Evolutionary conservation across 352 stramenopile genomes (phyloP).

Genomic region (Globisporangium megalacanthum): DNA sequence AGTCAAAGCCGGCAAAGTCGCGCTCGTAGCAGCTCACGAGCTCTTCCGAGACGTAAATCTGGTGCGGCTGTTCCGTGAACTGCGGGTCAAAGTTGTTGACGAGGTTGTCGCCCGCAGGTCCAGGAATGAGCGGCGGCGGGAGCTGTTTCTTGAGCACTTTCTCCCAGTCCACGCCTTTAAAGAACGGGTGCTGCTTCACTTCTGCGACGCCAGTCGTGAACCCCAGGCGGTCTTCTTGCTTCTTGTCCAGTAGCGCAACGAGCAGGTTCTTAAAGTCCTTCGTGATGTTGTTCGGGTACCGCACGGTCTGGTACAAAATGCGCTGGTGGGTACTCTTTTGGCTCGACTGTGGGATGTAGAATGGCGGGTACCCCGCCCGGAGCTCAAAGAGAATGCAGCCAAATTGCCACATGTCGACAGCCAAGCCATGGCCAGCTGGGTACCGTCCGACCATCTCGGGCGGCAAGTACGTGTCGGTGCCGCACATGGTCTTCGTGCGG

Average conservation of each 20-base stretch:
- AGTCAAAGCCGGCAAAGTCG: constrained; percentile 84
- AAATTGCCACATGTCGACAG: constrained; percentile 93
- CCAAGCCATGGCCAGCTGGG: constrained; percentile 72
- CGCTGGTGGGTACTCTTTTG: constrained; percentile 87
- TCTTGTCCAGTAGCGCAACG: constrained; percentile 70
- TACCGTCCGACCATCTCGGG: constrained; percentile 86
- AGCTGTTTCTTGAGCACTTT: constrained; percentile 61
- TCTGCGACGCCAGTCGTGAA: constrained; percentile 50
- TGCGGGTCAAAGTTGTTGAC: constrained; percentile 86
- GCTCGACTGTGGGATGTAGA: constrained; percentile 88
- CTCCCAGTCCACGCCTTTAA: constrained; percentile 73
- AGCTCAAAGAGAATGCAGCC: constrained; percentile 94
- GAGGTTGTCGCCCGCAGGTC: constrained; percentile 54
- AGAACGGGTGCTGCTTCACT: constrained; percentile 74
- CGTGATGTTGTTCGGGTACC: constrained; percentile 82
- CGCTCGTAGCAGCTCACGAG: constrained; percentile 58
- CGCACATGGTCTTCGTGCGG: constrained; percentile 88
- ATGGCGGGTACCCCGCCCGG: constrained; percentile 87
- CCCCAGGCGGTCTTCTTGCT: constrained; percentile 73
- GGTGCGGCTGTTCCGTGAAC: constrained; percentile 79
- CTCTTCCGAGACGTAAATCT: constrained; percentile 72
- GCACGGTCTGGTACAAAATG: constrained; percentile 86
- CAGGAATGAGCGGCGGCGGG: constrained; percentile 54
- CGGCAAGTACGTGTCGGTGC: constrained; percentile 87
- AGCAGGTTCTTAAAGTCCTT: constrained; percentile 71